Evolutionary conservation across 2,329 filamentous ascomycete genomes (phyloP).

Genomic region (Plenodomus biglobosus): DNA sequence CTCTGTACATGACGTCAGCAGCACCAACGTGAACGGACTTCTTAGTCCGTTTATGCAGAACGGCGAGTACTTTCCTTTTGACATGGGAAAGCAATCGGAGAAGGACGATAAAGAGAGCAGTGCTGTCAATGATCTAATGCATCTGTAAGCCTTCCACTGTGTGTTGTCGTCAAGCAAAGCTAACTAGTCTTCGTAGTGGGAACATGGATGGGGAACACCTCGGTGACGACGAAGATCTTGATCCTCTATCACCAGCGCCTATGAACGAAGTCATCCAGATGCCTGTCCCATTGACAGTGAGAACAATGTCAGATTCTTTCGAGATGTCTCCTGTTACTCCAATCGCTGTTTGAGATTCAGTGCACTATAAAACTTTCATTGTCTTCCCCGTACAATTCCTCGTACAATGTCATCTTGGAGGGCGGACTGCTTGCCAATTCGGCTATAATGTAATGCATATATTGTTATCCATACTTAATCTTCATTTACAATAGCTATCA

Average conservation of each 20-base stretch:
- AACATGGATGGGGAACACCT: neutral
- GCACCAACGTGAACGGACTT: slow-evolving; percentile 1
- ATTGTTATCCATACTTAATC: too few species aligned
- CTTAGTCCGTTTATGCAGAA: slow-evolving; percentile 44
- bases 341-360: slow-evolving; percentile 13
- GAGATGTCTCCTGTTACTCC: slow-evolving; percentile 13
- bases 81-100: slow-evolving; percentile 20
- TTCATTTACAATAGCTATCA: too few species aligned
- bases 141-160: slow-evolving; percentile 23
- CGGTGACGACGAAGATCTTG: slow-evolving; percentile 31
- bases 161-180: neutral
- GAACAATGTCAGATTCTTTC: slow-evolving; percentile 26
- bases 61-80: slow-evolving; percentile 34
- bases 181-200: neutral
- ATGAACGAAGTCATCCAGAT: slow-evolving; percentile 19
- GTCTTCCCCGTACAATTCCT: too few species aligned
- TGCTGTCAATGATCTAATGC: slow-evolving; percentile 23
- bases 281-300: slow-evolving; percentile 22
- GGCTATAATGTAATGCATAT: too few species aligned
- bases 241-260: slow-evolving; percentile 31
- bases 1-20: slow-evolving; percentile 18
- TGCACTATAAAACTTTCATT: too few species aligned
- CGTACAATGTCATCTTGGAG: too few species aligned
- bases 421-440: too few species aligned
- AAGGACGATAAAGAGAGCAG: slow-evolving; percentile 12